phyloP scores from a whole-genome alignment of 148 eudicot species.

The Rhododendron ferrugineum region DNA sequence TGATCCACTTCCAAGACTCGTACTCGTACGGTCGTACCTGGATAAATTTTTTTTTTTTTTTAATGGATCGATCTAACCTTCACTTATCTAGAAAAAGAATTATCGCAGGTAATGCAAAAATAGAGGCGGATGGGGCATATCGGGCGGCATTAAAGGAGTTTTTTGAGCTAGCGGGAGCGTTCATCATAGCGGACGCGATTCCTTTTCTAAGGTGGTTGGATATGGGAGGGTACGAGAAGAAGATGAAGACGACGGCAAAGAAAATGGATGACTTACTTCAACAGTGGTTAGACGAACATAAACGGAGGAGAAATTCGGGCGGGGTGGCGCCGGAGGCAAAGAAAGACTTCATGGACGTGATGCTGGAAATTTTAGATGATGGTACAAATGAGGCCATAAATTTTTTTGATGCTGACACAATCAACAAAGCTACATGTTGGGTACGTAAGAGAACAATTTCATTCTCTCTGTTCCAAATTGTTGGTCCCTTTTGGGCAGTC shows the following conservation, averaged over 20 bases:
- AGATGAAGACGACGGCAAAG: conserved; percentile 11
- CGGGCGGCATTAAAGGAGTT: conserved; percentile 7
- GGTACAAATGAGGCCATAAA: background rate
- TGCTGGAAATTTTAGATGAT: background rate
- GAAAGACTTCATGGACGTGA: conserved; percentile 1
- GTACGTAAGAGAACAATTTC: background rate
- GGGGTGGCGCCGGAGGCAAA: background rate
- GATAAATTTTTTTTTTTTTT: too few species aligned
- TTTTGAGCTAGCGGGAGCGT: conserved; percentile 10
- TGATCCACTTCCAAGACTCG: too few species aligned
- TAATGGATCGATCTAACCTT: background rate
- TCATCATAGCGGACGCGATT: conserved; percentile 14
- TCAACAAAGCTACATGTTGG: background rate
- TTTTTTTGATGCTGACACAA: background rate
- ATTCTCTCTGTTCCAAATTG: too few species aligned
- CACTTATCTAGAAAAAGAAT: background rate
- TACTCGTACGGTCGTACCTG: too few species aligned
- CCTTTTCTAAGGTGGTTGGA: conserved; percentile 20
- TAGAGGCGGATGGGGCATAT: background rate
- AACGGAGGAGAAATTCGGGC: background rate
- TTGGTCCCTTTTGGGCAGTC: too few species aligned
- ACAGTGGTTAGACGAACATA: conserved; percentile 13
- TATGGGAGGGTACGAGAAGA: conserved; percentile 14
- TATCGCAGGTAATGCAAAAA: background rate
- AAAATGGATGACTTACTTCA: conserved; percentile 2